Conservation (phyloP, 768 basidiomycete species). For the Podaxis rugospora region DNA sequence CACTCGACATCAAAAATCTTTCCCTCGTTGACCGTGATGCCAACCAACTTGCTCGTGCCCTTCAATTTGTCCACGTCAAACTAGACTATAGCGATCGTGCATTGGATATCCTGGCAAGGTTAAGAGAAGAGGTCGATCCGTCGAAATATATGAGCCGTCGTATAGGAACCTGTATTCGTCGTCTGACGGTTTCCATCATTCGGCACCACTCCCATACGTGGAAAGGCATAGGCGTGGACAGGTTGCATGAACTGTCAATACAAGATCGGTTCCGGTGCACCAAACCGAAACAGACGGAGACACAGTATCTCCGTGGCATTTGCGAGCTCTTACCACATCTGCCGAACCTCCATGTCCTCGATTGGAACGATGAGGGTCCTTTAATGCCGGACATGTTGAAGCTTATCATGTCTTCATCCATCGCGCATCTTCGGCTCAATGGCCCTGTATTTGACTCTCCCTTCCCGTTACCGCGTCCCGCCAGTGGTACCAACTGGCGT, state of each 20-base stretch:
- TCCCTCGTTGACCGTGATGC: constrained; percentile 24
- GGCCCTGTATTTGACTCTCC: constrained; percentile 8
- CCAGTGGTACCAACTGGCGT: neutral
- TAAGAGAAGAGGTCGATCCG: neutral
- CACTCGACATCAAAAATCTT: constrained; percentile 19
- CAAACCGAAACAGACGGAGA: neutral
- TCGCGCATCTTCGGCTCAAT: constrained; percentile 22
- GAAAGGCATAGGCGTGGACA: neutral
- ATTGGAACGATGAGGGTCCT: constrained; percentile 19
- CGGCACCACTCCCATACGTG: constrained; percentile 1
- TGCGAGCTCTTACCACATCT: constrained; percentile 15
- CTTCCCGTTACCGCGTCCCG: neutral
- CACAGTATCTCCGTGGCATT: constrained; percentile 8
- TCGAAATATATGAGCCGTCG: neutral
- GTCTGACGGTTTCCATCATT: constrained; percentile 14
- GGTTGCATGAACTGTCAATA: neutral
- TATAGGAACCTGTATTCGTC: constrained; percentile 20
- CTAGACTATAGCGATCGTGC: constrained; percentile 15
- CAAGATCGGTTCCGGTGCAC: neutral
- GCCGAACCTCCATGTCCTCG: constrained; percentile 23
- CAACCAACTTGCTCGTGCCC: constrained; percentile 19
- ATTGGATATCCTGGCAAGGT: constrained; percentile 2
- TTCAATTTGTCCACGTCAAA: constrained; percentile 18
- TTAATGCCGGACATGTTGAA: constrained; percentile 14
- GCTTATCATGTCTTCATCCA: constrained; percentile 14